Base-by-base conservation (phyloP, 495 filamentous ascomycete species). In the Paragyromitra xinjiangensis region DNA sequence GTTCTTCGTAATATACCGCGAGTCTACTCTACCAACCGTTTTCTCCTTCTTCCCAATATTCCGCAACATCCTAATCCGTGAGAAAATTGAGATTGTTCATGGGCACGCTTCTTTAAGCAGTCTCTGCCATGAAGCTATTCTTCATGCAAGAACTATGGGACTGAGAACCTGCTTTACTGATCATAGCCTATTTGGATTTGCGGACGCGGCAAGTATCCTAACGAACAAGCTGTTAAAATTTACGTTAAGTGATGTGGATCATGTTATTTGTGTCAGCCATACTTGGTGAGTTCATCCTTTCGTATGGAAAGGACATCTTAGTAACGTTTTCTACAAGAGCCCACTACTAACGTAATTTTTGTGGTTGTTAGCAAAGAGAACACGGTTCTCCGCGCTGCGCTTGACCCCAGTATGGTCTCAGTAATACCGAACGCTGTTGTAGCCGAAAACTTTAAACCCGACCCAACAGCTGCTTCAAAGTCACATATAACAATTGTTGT, bases 11-110 rank as follows among this genome's bases (percentile, higher is more conserved):
- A 94, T 98, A 69, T 97, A 98, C 83, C 93, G 95, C 64, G 93
- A 94, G 75, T 88, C 93, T 19, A 97, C 94, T n/a, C 93, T 99
- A 79, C 95, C 95, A 0, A 98, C 96, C 14, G 94, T 99, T 78
- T 98, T 98, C 85, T 97, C 94, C 9, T 98, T 97, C 85, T 98
- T 99, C 75, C 95, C 95, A 16, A 90, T 97, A 12, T 97, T 99
- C 79, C 91, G 95, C 50, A 97, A 98, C 78, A 98, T 99, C 80
- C 87, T 97, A 34, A 89, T 99, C 72, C 90, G 95, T 40, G 95
- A 99, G 83, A 87, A 91, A 66, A 98, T 99, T 77, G 91, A 98
- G 80, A 99, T 98, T 77, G 95, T 99, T 0, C 95, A 99, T 84
- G 96, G 96, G 39, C 95, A 99, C 85, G 94, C 89, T 24, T 95